Conservation (phyloP, 768 basidiomycete genomes). For the Phylloporus sp. region DNA sequence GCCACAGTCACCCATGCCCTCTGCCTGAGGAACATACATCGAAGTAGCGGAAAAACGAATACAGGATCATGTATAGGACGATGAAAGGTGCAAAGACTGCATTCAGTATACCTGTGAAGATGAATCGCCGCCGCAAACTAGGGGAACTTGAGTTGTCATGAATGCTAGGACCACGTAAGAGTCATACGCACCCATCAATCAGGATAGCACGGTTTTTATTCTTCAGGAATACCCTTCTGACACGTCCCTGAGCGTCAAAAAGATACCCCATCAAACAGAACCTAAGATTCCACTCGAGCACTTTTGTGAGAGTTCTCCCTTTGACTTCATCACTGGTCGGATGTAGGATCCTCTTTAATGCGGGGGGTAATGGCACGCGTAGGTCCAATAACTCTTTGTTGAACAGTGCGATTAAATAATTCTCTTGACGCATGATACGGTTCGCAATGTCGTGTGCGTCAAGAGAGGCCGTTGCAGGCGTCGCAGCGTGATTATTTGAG, state of each 20-base stretch:
- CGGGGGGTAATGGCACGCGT: constrained; percentile 68
- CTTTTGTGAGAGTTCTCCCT: constrained; percentile 79
- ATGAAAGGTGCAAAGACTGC: constrained; percentile 97
- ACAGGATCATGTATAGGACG: constrained; percentile 92
- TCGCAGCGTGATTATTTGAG: constrained; percentile 44
- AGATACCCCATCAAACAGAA: constrained; percentile 95
- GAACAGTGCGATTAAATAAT: constrained; percentile 96
- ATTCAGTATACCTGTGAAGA: constrained; percentile 97
- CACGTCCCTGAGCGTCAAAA: constrained; percentile 86
- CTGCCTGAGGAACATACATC: constrained; percentile 57
- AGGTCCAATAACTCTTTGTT: constrained; percentile 95
- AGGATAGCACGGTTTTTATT: constrained; percentile 72
- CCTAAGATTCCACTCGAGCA: constrained; percentile 94
- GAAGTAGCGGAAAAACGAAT: constrained; percentile 99
- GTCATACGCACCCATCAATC: constrained; percentile 70
- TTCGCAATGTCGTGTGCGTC: constrained; percentile 99
- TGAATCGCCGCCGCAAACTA: constrained; percentile 80
- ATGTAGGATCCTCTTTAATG: constrained; percentile 49
- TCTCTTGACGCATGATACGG: constrained; percentile 96
- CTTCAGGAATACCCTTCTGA: constrained; percentile 88
- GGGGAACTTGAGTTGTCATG: constrained; percentile 1
- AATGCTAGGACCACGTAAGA: background rate
- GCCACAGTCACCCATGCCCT: background rate
- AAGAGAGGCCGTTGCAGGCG: constrained; percentile 76
- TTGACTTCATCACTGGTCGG: constrained; percentile 51